Percentiles rank a stretch among this genome's conserved stretches.
Conservation (phyloP, 2,329 filamentous ascomycete species). For the Talaromyces sp. region DNA sequence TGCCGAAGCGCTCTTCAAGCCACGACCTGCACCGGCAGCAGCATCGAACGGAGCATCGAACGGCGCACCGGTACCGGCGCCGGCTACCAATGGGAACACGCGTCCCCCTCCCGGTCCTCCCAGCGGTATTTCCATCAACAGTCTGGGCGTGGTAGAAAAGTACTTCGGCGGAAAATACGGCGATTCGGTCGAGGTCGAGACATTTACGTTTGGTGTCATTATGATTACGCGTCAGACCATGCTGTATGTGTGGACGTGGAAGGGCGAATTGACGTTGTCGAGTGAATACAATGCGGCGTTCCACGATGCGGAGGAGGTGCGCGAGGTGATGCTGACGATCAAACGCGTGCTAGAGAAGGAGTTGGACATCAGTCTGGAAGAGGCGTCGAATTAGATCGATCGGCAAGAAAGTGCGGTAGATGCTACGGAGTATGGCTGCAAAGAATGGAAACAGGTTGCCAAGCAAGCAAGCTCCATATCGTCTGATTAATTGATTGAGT, state of each 20-base stretch:
- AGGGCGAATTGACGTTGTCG: constrained; percentile 18
- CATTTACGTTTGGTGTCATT: constrained; percentile 19
- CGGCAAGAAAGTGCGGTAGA: background rate
- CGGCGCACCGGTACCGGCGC: background rate
- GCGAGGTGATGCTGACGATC: constrained; percentile 1
- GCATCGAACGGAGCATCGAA: background rate
- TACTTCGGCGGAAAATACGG: background rate
- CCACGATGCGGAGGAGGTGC: constrained; percentile 10
- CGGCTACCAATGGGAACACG: background rate
- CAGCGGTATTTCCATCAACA: constrained; percentile 17
- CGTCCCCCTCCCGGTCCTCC: constrained; percentile 13
- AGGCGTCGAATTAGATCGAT: background rate
- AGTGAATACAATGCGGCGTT: constrained; percentile 20
- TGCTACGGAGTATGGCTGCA: background rate
- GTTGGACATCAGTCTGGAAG: background rate
- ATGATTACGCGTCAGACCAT: constrained; percentile 22
- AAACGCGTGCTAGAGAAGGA: constrained; percentile 2
- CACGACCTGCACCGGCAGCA: background rate
- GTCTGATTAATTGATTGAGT: no score
- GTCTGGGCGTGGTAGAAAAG: constrained; percentile 18
- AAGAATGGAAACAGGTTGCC: background rate
- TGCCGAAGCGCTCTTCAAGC: constrained; percentile 14
- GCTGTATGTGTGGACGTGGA: constrained; percentile 21
- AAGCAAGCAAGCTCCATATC: no score
- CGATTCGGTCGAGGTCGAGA: constrained; percentile 7